Evolutionary conservation across 257 asterid species (phyloP), one percentile per base, ranked within the genome.

Genomic region (Nicotiana benthamiana): DNA sequence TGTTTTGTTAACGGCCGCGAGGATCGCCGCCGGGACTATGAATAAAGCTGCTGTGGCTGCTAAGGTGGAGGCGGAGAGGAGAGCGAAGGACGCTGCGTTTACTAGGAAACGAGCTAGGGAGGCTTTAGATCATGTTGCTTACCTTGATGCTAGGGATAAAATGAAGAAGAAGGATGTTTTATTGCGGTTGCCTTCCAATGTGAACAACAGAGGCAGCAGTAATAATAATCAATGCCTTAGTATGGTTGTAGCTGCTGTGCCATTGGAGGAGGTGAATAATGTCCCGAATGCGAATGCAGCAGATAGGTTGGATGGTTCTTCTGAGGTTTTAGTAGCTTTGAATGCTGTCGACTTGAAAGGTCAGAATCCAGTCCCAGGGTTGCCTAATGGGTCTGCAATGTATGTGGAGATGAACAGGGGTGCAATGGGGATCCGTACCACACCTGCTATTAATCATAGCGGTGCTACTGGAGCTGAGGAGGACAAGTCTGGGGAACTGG

Each of bases 41-140:
- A 90, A 83, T 52, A 90, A 86, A 75, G 95, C 97, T 0, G 94
- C 90, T 2, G 82, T 75, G 82, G 89, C 88, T 1, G 90, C 96
- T 0, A 89, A 80, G 75, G 87, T 82, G 0, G 94, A 89, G 85
- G 98, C 98, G 0, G 97, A 92, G 90, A 87, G 89, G 86, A 76
- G 89, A 83, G 97, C 91, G 4, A 93, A 81, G 86, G 98, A 95
- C 83, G 97, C 98, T 0, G 98, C 95, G 0, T 79, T 75, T 40
- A 77, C 98, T 2, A 83, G 94, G 86, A 95, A 93, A 82, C 86
- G 94, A 75, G 98, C 98, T 1, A 89, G 87, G 81, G 97, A 90
- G 79, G 93, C 96, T 1, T 75, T 93, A 86, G 97, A 90, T 65
- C 90, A 88, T 26, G 87, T 92, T 7, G 89, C 93, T 0, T 80